Conservation (phyloP, 768 basidiomycete genomes). For the Russula virescens region DNA sequence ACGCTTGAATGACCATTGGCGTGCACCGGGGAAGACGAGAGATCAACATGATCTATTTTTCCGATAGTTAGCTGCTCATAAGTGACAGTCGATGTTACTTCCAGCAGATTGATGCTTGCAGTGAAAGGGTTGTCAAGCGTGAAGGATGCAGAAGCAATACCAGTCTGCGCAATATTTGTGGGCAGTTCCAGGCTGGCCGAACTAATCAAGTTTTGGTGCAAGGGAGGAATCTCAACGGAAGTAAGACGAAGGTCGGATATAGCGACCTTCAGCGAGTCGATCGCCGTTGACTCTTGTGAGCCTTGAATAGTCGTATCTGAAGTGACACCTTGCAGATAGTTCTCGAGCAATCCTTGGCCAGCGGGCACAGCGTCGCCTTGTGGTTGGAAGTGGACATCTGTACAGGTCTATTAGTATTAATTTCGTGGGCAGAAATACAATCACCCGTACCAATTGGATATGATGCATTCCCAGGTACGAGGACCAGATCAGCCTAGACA, state of each 20-base stretch:
- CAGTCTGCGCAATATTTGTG: conserved; percentile 52
- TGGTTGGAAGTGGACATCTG: conserved; percentile 57
- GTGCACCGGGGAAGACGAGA: conserved; percentile 51
- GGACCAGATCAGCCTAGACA: conserved; percentile 46
- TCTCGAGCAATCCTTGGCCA: conserved; percentile 53
- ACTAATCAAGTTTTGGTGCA: conserved; percentile 56
- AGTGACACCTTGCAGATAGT: conserved; percentile 61
- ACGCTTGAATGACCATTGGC: conserved; percentile 53
- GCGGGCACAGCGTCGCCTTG: conserved; percentile 48
- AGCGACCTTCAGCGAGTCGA: conserved; percentile 55
- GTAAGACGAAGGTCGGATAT: conserved; percentile 54
- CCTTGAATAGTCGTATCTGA: conserved; percentile 53
- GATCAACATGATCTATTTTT: conserved; percentile 49
- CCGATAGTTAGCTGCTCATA: conserved; percentile 55
- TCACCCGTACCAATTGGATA: conserved; percentile 48
- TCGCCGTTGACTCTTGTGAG: conserved; percentile 47
- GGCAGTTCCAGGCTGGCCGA: conserved; percentile 56
- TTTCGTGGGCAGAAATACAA: not conserved
- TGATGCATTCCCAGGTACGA: conserved; percentile 50
- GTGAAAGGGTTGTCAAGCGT: conserved; percentile 64
- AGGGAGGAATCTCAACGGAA: conserved; percentile 58
- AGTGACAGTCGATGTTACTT: conserved; percentile 47
- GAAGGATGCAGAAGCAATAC: conserved; percentile 53
- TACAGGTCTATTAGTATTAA: not conserved
- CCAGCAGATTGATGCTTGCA: conserved; percentile 59